Base-by-base conservation (phyloP, 2,329 filamentous ascomycete genomes). In the Raffaelea albimanens region DNA sequence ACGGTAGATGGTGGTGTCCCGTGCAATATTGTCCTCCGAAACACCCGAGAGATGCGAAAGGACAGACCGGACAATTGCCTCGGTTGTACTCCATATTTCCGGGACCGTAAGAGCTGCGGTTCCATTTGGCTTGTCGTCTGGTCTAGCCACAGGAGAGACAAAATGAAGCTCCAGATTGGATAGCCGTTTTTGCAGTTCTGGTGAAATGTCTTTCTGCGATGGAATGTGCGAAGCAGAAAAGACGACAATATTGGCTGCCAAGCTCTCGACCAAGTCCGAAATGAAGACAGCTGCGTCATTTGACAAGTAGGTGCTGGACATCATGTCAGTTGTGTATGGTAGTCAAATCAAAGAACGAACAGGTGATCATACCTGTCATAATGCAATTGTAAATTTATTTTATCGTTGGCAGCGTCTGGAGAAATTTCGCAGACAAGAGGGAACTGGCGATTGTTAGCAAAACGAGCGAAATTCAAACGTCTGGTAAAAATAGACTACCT, bases 351-450 rank as follows among this genome's bases (percentile, higher is more conserved):
- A 31, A n/a, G 10, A 19, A 14, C 16, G 16, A 16, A 14, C 16
- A n/a, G n/a, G n/a, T 11, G 5, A n/a, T 63, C 62, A 53, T 59
- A 72, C 67, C 63, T 63, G 41, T 83, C 71, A 47, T 76, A 80
- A 61, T 93, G 82, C 13, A 93, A 59, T 19, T 71, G 73, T 41
- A 89, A 59, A 0, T 66, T 59, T 19, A 93, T 53, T 0, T 56
- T 65, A 59, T 88, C 72, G 21, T 67, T 53, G 9, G 59, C 58
- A 2, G 67, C 56, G 41, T 75, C 68, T 1, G 85, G 85, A 4
- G 78, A 65, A 3, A 93, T 63, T 59, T 95, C 89, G 52, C 86
- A 83, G 13, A 94, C 83, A 39, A 95, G 61, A 0, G 87, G 85
- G 16, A 86, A 72, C 66, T 73, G 13, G 11, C 25, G 20, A 41